Evolutionary conservation across 2,329 filamentous ascomycete genomes (phyloP), one percentile per base, ranked within the genome.

Genomic region (Penicillium sp.): DNA sequence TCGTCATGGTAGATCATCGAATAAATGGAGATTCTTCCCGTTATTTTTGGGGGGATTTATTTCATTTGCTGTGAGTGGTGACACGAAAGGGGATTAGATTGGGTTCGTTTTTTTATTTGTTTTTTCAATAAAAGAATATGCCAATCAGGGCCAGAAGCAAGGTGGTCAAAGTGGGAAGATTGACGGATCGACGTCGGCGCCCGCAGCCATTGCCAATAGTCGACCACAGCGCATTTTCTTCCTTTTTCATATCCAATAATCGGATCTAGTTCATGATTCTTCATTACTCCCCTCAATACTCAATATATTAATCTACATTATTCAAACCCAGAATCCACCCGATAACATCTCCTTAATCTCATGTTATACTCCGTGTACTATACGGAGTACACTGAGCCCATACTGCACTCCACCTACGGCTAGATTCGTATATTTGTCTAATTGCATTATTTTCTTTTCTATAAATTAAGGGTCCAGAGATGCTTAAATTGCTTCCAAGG

Each of bases 171-270:
- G 32, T 34, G 32, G 16, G 60, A 52, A 60, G 57, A 66, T 61
- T 60, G 63, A 64, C 63, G 64, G 70, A 71, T 73, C 70, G 70
- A 72, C 70, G 66, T 64, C 62, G 68, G 67, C 54, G 63, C 64
- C 66, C 65, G 65, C 66, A 64, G 65, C 66, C 67, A 70, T 69
- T 70, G 65, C 63, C 70, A 72, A 72, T 72, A 72, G 70, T 72
- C 60, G 48, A 55, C 14, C 61, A 8, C 24, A 8, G 24, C 24
- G 52, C 63, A 68, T 67, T 67, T 63, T 43, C n/a, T 29, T 29
- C 21, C 40, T 22, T 16, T 36, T 27, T 8, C 24, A 27, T 6
- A 8, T 27, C 24, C 24, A 27, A 27, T 27, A n/a, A 40, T 40
- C 16, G 38, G 14, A n/a, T 8, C 16, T 11, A 18, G 10, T 40